These are phyloP conservation scores for Calocybe indica DNA, from an alignment of 768 basidiomycete genomes.

Conservation along the genomic window DNA sequence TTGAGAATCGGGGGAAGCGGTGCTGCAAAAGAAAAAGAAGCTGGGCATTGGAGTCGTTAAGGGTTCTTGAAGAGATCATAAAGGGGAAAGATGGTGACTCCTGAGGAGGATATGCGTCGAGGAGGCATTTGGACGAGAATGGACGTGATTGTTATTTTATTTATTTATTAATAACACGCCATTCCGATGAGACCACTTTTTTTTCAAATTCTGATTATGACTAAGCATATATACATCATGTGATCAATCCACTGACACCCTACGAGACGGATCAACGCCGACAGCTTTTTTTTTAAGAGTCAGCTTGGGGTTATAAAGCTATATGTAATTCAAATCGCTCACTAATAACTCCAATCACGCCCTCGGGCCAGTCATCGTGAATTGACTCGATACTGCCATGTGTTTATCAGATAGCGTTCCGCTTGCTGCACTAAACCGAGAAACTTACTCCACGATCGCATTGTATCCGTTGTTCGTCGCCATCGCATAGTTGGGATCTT, in stretches of 20 bases:
- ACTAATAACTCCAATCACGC: neutral
- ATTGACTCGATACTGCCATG: neutral
- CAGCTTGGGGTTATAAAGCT: neutral
- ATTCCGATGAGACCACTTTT: constrained; percentile 30
- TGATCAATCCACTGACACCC: constrained; percentile 2
- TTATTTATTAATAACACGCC: constrained; percentile 12
- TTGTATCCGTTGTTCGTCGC: constrained; percentile 17
- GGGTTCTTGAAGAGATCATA: no score
- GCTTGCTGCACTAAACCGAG: neutral
- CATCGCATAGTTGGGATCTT: constrained; percentile 22
- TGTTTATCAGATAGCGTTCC: constrained; percentile 9
- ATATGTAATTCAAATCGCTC: neutral
- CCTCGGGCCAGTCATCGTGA: neutral
- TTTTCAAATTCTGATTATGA: constrained; percentile 16
- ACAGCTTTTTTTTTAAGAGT: constrained; percentile 14
- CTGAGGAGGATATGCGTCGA: constrained; percentile 5
- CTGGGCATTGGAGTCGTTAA: neutral
- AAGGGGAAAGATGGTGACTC: no score
- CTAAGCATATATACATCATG: neutral
- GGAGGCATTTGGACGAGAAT: constrained; percentile 10
- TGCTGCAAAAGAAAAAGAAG: constrained; percentile 3
- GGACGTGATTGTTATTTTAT: constrained; percentile 19
- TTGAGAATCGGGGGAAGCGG: constrained; percentile 4
- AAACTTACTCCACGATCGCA: constrained; percentile 19
- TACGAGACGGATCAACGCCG: constrained; percentile 20